Evolutionary conservation across 352 stramenopile species (phyloP), one percentile per base, ranked within the genome.

Genomic region (Phytopythium kandeliae): DNA sequence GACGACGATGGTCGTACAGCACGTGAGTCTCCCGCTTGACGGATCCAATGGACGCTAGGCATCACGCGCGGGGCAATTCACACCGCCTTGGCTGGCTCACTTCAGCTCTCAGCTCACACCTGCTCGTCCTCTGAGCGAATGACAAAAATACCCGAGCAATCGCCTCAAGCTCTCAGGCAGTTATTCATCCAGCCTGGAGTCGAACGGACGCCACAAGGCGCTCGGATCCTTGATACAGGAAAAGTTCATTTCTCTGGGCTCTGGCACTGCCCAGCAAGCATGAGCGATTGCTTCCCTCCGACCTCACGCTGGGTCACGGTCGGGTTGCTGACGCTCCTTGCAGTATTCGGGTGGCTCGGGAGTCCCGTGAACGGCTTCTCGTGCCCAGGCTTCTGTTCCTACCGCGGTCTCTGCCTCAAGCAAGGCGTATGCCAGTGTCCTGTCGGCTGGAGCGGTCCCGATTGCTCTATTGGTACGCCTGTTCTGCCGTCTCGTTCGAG

Each of bases 371-470:
- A n/a, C 28, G 58, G 46, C 50, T 88, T 70, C 47, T 69, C 72
- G 34, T 92, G 80, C 40, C 78, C 78, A 21, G 84, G 85, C 49
- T 88, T 78, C 48, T 92, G 78, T 62, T 87, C 74, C 11, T 65
- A 66, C 48, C 71, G 78, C n/a, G 81, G 81, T 10, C 50, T 89
- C 49, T 92, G 81, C 33, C 51, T 73, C 17, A 57, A 54, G 3
- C 71, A 83, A 45, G 77, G 80, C 30, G 44, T 86, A 35, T 89
- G 80, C 37, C 48, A 51, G 30, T 92, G 80, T 52, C 68, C 74
- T 4, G 48, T 53, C 5, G 53, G 56, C 11, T 89, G 69, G 67
- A 67, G 60, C 16, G 78, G 78, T 9, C 53, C 65, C 6, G 74
- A 86, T 50, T 92, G 80, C 65, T 84, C 78, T 13, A 62, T 86